A percentile compares a stretch with the other conserved stretches of the same genome.
Conservation (phyloP, 2,329 filamentous ascomycete genomes). For the Hypomyces perniciosus region DNA sequence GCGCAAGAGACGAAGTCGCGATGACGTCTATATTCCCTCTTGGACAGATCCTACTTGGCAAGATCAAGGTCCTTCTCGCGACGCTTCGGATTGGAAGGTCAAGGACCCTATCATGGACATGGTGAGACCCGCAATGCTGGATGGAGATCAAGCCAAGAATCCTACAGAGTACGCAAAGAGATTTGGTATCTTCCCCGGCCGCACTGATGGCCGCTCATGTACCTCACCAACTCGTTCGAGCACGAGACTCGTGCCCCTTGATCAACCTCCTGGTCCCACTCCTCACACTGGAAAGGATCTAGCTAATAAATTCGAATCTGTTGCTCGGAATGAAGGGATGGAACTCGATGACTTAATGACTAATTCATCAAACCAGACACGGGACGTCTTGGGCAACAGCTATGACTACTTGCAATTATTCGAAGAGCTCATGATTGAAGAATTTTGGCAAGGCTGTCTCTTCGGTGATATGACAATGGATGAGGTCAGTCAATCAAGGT, state of each 20-base stretch:
- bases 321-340: constrained; percentile 10
- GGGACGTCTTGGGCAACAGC: background rate
- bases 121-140: constrained; percentile 20
- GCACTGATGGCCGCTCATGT: constrained; percentile 25
- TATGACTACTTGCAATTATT: constrained; percentile 16
- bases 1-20: background rate
- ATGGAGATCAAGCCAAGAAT: constrained; percentile 17
- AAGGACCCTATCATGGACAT: constrained; percentile 15
- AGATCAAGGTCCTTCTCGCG: constrained; percentile 14
- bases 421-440: constrained; percentile 22
- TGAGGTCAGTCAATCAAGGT: constrained; percentile 17
- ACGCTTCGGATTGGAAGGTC: constrained; percentile 13
- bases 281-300: constrained; percentile 18
- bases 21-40: constrained; percentile 16
- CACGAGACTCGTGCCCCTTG: background rate
- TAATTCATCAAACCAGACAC: background rate
- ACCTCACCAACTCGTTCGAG: constrained; percentile 24
- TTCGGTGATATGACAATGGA: constrained; percentile 27
- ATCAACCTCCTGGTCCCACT: background rate
- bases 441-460: constrained; percentile 25
- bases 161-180: constrained; percentile 24
- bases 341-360: constrained; percentile 19
- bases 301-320: constrained; percentile 15
- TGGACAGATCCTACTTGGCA: constrained; percentile 26
- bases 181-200: constrained; percentile 24